A percentile compares a stretch with the other conserved stretches of the same genome.
phyloP scores from a whole-genome alignment of 768 basidiomycete species.

The Russula sp. region DNA sequence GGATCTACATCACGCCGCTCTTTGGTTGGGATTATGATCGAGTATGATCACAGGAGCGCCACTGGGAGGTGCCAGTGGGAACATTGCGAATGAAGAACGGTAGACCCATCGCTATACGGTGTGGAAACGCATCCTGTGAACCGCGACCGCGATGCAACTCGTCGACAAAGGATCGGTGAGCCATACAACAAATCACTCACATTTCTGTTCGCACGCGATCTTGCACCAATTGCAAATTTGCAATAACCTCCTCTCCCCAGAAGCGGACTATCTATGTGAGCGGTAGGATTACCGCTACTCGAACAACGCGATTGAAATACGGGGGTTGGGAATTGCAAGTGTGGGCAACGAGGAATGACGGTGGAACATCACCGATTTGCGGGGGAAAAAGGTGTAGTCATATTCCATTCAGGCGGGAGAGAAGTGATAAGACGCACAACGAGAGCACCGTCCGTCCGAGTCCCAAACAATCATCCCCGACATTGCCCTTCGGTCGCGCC shows the following conservation, averaged over 20 bases:
- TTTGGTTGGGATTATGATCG: constrained; percentile 22
- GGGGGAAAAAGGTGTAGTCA: constrained; percentile 83
- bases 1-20: constrained; percentile 53
- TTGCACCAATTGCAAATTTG: constrained; percentile 71
- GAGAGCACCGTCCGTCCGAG: constrained; percentile 60
- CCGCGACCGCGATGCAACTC: constrained; percentile 44
- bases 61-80: constrained; percentile 40
- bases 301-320: constrained; percentile 83
- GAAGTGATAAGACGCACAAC: constrained; percentile 52
- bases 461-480: constrained; percentile 79
- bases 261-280: constrained; percentile 68
- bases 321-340: constrained; percentile 75
- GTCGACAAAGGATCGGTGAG: constrained; percentile 23
- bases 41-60: constrained; percentile 37
- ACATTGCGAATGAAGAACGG: constrained; percentile 70
- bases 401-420: constrained; percentile 55
- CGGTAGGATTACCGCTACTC: constrained; percentile 46
- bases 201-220: constrained; percentile 77
- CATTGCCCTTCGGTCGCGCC: constrained; percentile 58
- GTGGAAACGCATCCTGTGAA: constrained; percentile 71
- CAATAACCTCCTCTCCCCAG: constrained; percentile 75
- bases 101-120: constrained; percentile 86
- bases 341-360: constrained; percentile 60
- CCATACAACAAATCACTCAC: constrained; percentile 45
- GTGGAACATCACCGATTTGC: constrained; percentile 68